Evolutionary conservation across 1,284 basidiomycete species (phyloP).

Genomic region (Pterula multifida): DNA sequence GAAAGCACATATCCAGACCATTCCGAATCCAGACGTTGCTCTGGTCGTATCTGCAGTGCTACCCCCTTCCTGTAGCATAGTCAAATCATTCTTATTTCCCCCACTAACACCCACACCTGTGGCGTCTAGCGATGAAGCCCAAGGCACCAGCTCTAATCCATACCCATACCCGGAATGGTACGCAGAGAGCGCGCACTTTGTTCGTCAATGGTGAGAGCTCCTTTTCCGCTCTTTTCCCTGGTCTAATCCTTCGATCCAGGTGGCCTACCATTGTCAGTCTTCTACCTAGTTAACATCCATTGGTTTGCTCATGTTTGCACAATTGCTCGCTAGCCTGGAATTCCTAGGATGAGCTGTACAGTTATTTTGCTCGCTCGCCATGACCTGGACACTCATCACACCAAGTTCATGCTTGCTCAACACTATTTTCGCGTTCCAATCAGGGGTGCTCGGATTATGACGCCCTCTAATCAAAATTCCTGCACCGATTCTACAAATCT

Average conservation of each 20-base stretch:
- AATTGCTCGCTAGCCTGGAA: conserved; percentile 6
- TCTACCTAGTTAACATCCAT: not conserved
- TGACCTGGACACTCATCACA: conserved; percentile 40
- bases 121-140: not conserved
- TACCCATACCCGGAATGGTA: conserved; percentile 51
- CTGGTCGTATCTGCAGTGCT: conserved; percentile 7
- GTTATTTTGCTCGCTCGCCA: conserved; percentile 56
- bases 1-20: conserved; percentile 21
- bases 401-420: conserved; percentile 56
- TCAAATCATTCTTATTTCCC: conserved; percentile 9
- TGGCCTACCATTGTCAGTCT: conserved; percentile 48
- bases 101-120: not conserved
- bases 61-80: conserved; percentile 8
- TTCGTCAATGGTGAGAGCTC: conserved; percentile 35
- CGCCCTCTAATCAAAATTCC: not conserved
- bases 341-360: conserved; percentile 56
- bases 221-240: not conserved
- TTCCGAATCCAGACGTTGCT: conserved; percentile 20
- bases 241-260: conserved; percentile 18
- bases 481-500: not conserved
- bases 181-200: conserved; percentile 61
- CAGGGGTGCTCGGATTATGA: conserved; percentile 3
- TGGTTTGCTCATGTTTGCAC: not conserved
- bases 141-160: conserved; percentile 25
- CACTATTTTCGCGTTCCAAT: conserved; percentile 64